Evolutionary conservation across 1,284 basidiomycete species (phyloP).

Genomic region (Boletellus sp.): DNA sequence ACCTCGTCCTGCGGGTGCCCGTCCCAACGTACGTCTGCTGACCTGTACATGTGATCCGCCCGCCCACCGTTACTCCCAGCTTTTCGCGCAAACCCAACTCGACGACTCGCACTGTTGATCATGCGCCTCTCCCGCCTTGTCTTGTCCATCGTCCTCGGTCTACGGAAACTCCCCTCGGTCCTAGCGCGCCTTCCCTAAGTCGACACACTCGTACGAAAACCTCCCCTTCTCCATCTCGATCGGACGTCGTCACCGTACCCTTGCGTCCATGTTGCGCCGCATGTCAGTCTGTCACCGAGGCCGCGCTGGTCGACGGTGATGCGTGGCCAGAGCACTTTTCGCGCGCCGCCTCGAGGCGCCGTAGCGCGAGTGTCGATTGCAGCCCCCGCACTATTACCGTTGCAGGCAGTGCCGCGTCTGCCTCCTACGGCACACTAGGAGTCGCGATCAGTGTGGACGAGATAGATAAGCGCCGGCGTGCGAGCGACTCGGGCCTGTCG

Average conservation of each 20-base stretch:
- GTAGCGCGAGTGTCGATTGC: conserved; percentile 45
- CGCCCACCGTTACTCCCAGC: conserved; percentile 21
- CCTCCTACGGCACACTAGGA: conserved; percentile 21
- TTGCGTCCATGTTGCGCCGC: conserved; percentile 58
- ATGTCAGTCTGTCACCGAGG: conserved; percentile 49
- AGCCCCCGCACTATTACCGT: conserved; percentile 26
- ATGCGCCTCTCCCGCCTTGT: conserved; percentile 40
- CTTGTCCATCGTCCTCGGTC: conserved; percentile 41
- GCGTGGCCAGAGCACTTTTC: conserved; percentile 59
- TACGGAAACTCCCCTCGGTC: conserved; percentile 2
- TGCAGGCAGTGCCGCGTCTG: conserved; percentile 25
- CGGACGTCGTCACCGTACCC: conserved; percentile 44
- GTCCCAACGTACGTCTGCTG: conserved; percentile 49
- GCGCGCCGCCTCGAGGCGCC: conserved; percentile 53
- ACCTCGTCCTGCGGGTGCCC: conserved; percentile 54
- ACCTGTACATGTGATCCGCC: neutral
- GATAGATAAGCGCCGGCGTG: conserved; percentile 50
- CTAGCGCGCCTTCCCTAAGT: neutral
- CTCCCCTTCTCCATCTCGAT: conserved; percentile 16
- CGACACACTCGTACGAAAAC: conserved; percentile 11
- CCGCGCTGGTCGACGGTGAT: conserved; percentile 44
- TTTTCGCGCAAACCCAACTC: conserved; percentile 37
- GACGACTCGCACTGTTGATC: conserved; percentile 31
- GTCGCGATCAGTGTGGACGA: conserved; percentile 56
- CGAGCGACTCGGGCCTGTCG: conserved; percentile 27